These are phyloP conservation scores for Myxozyma lipomycoides DNA, from an alignment of 805 yeast genomes.

Conservation along the genomic window DNA sequence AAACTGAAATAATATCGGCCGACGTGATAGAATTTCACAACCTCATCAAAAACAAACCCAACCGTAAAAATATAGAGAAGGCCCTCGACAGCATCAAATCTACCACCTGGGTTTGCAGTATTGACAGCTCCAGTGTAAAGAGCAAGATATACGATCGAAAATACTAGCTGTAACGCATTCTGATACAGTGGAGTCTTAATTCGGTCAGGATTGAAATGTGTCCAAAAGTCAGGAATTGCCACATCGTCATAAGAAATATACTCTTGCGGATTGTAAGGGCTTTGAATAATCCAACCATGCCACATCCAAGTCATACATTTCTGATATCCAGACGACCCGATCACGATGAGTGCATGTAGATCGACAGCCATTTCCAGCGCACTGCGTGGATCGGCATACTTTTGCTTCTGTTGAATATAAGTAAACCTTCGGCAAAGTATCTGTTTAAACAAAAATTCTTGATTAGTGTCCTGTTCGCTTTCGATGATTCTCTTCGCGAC, in stretches of 20 bases:
- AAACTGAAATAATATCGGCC: constrained; percentile 66
- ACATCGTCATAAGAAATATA: constrained; percentile 63
- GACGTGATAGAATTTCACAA: constrained; percentile 67
- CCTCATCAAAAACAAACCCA: constrained; percentile 65
- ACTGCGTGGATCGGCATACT: constrained; percentile 60
- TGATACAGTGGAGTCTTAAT: constrained; percentile 80
- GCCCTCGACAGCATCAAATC: constrained; percentile 48
- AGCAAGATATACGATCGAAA: constrained; percentile 59
- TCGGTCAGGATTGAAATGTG: constrained; percentile 78
- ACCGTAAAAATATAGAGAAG: constrained; percentile 59
- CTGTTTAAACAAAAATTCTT: constrained; percentile 49
- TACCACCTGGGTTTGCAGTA: constrained; percentile 44
- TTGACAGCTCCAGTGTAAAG: constrained; percentile 65
- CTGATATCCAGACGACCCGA: constrained; percentile 78
- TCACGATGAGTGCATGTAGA: constrained; percentile 70
- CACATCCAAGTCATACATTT: constrained; percentile 85
- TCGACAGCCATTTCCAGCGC: constrained; percentile 85
- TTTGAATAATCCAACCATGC: constrained; percentile 89
- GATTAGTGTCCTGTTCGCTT: constrained; percentile 41
- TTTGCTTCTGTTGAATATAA: constrained; percentile 50
- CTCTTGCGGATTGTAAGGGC: constrained; percentile 61
- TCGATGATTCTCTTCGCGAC: constrained; percentile 71
- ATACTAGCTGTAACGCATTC: constrained; percentile 62
- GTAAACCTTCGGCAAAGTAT: constrained; percentile 74
- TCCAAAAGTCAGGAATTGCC: constrained; percentile 48